A percentile compares a stretch with the other conserved stretches of the same genome.
Conservation (phyloP, 208 protist species). For the Endotrypanum monterogeii region DNA sequence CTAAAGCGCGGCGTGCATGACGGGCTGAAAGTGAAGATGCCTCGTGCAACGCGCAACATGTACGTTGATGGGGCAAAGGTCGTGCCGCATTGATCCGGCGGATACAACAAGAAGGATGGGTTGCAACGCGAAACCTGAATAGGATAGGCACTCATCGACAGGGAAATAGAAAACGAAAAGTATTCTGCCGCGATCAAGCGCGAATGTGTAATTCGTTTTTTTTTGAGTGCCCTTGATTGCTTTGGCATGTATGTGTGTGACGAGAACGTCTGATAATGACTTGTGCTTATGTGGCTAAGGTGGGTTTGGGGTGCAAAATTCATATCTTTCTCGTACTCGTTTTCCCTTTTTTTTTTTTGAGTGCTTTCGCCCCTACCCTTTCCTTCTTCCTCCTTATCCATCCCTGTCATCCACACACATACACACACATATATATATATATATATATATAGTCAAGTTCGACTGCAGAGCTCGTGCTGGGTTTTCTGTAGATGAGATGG, state of each 20-base stretch:
- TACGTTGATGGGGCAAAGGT: conserved; percentile 90
- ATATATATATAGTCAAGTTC: too few relatives aligned
- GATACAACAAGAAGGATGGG: background rate
- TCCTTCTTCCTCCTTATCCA: background rate
- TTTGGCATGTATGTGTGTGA: too few relatives aligned
- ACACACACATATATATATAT: background rate
- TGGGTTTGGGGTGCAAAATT: too few relatives aligned
- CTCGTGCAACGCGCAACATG: conserved; percentile 91
- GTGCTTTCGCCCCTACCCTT: background rate
- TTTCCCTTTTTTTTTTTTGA: background rate
- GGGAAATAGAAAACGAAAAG: too few relatives aligned
- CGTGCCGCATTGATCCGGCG: conserved; percentile 57
- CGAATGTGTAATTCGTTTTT: too few relatives aligned
- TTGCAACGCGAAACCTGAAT: background rate
- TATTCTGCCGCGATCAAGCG: too few relatives aligned
- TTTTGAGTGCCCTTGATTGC: too few relatives aligned
- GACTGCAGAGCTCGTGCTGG: too few relatives aligned
- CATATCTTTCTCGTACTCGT: too few relatives aligned
- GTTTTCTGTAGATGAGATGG: too few relatives aligned
- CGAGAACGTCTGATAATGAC: too few relatives aligned
- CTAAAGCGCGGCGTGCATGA: conserved; percentile 76
- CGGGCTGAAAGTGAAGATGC: conserved; percentile 76
- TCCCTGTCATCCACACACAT: background rate
- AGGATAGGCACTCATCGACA: background rate
- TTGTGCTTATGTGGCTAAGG: too few relatives aligned